These are phyloP conservation scores for Arabidopsis lyrata DNA, from an alignment of 441 rosid species.

Conservation along the genomic window DNA sequence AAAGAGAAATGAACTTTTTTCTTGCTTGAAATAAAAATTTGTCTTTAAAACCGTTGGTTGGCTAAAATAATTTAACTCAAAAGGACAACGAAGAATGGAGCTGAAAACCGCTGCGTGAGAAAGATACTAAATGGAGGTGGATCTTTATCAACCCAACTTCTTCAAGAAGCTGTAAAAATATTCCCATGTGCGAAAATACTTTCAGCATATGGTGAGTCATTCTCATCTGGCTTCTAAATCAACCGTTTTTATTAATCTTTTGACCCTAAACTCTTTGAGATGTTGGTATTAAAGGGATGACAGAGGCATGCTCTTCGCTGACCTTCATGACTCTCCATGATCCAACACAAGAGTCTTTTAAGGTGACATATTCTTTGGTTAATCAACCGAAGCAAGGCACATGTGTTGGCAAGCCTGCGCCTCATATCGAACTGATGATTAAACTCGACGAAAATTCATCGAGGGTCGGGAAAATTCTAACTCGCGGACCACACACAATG, in stretches of 20 bases:
- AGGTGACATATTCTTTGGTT: slow-evolving; percentile 18
- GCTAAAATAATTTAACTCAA: background rate
- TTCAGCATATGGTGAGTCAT: slow-evolving; percentile 79
- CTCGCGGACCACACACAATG: slow-evolving; percentile 90
- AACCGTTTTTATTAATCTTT: background rate
- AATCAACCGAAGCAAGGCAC: slow-evolving; percentile 54
- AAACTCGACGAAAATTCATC: slow-evolving; percentile 50
- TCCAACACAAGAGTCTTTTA: slow-evolving; percentile 46
- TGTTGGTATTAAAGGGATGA: slow-evolving; percentile 67
- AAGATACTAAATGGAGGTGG: slow-evolving; percentile 91
- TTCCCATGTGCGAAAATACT: slow-evolving; percentile 78
- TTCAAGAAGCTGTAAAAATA: slow-evolving; percentile 49
- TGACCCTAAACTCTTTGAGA: background rate
- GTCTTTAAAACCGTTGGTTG: slow-evolving; percentile 7
- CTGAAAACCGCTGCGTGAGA: slow-evolving; percentile 52
- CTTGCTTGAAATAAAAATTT: slow-evolving; percentile 3
- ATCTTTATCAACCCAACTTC: slow-evolving; percentile 60
- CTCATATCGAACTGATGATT: slow-evolving; percentile 76
- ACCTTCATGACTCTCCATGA: slow-evolving; percentile 71
- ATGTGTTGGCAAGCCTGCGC: slow-evolving; percentile 90
- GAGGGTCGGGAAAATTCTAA: slow-evolving; percentile 65
- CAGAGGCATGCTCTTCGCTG: slow-evolving; percentile 88
- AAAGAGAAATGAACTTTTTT: slow-evolving; percentile 8
- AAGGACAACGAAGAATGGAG: slow-evolving; percentile 53
- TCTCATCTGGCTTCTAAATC: slow-evolving; percentile 18